Percentiles rank a stretch among this genome's conserved stretches.
Evolutionary conservation across 352 stramenopile species (phyloP).

Genomic region (Poterioochromonas sp.): DNA sequence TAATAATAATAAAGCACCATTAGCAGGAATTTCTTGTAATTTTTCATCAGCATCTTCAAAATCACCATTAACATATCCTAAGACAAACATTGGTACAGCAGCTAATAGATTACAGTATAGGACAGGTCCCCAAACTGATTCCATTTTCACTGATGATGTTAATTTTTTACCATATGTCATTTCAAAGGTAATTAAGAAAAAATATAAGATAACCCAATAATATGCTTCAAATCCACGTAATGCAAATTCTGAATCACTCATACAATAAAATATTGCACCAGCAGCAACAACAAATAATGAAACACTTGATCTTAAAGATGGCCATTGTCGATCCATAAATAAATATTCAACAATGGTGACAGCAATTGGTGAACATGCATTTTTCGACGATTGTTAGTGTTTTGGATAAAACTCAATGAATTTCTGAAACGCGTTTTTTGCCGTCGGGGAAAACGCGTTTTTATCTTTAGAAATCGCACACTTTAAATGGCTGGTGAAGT

Average conservation of each 20-base stretch:
- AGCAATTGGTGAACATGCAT: conserved; percentile 54
- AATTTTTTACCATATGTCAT: conserved; percentile 58
- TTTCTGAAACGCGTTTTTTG: too few relatives aligned
- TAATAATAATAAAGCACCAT: conserved; percentile 46
- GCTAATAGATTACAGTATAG: conserved; percentile 61
- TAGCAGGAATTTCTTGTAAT: conserved; percentile 34
- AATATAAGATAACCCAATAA: conserved; percentile 59
- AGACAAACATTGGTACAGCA: conserved; percentile 54
- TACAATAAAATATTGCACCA: conserved; percentile 58
- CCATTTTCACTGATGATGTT: conserved; percentile 44
- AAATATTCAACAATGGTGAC: conserved; percentile 58
- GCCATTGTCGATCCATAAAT: conserved; percentile 59
- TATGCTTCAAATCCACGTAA: conserved; percentile 53
- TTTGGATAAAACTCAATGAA: too few relatives aligned
- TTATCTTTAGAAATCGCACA: too few relatives aligned
- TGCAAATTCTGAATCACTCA: conserved; percentile 54
- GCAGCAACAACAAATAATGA: conserved; percentile 52
- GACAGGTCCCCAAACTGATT: conserved; percentile 53
- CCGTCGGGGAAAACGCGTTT: too few relatives aligned
- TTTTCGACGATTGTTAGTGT: too few relatives aligned
- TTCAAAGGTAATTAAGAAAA: conserved; percentile 63
- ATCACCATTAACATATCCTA: conserved; percentile 52
- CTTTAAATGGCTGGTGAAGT: too few relatives aligned
- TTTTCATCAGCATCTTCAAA: conserved; percentile 48
- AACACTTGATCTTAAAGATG: conserved; percentile 49